A percentile compares a stretch with the other conserved stretches of the same genome.
Evolutionary conservation across 805 yeast genomes (phyloP).

Genomic region (Zygotorulaspora sp.): DNA sequence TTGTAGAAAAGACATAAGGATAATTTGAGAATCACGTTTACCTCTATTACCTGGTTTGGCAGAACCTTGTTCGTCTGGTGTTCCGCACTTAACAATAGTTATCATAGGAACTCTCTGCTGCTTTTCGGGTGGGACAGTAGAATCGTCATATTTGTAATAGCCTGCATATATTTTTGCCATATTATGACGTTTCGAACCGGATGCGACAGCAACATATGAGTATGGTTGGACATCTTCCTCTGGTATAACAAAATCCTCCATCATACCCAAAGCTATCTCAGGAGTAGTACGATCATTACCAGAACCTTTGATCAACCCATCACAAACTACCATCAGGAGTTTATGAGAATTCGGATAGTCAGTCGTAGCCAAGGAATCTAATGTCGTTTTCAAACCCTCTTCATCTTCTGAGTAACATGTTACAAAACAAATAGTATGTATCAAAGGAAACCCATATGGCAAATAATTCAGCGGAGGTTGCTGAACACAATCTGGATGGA

Average conservation of each 20-base stretch:
- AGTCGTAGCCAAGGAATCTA: slow-evolving; percentile 91
- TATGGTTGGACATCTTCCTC: slow-evolving; percentile 72
- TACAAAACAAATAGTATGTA: slow-evolving; percentile 69
- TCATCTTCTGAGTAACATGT: slow-evolving; percentile 95
- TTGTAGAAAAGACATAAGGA: slow-evolving; percentile 85
- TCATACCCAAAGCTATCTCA: slow-evolving; percentile 80
- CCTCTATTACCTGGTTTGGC: slow-evolving; percentile 92
- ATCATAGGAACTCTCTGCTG: slow-evolving; percentile 84
- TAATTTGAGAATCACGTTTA: slow-evolving; percentile 90
- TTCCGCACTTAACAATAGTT: slow-evolving; percentile 81
- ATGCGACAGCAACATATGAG: slow-evolving; percentile 93
- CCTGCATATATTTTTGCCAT: slow-evolving; percentile 98
- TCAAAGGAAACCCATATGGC: slow-evolving; percentile 79
- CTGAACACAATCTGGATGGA: slow-evolving; percentile 76
- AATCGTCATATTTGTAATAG: slow-evolving; percentile 78
- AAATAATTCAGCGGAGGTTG: slow-evolving; percentile 88
- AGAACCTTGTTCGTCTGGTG: slow-evolving; percentile 67
- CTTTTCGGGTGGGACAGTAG: slow-evolving; percentile 68
- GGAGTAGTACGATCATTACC: slow-evolving; percentile 88
- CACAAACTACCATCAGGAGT: slow-evolving; percentile 78
- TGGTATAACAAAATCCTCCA: slow-evolving; percentile 70
- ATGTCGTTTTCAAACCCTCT: slow-evolving; percentile 76
- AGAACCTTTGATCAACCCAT: slow-evolving; percentile 90
- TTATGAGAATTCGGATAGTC: slow-evolving; percentile 96
- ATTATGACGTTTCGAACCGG: slow-evolving; percentile 91